Evolutionary conservation across 2,329 filamentous ascomycete species (phyloP), one percentile per base, ranked within the genome.

Genomic region (Beauveria caledonica): DNA sequence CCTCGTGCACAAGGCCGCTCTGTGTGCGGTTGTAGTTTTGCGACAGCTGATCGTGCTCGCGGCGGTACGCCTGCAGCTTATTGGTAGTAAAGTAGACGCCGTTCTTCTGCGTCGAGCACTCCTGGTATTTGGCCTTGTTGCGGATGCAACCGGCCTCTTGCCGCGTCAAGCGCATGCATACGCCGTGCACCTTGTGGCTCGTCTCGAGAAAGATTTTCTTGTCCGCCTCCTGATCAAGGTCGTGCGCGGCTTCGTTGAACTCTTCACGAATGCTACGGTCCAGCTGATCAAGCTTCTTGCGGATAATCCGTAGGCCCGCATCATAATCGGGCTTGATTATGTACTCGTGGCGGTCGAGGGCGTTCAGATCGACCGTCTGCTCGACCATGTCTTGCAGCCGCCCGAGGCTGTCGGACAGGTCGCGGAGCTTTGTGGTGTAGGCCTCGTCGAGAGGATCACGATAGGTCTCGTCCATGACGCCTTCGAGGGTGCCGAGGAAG

Each of bases 321-420:
- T 99, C 94, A 65, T 97, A 99, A 70, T 99, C 94, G 1, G 95
- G 90, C 75, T 97, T 99, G 81, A 99, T 99, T 68, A 97, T 93
- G 75, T 95, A 99, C 71, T 99, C 94, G 70, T 99, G 94, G 66
- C 94, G 92, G 68, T 99, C 93, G 11, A 99, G 83, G 3, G 94
- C 94, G 61, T 96, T 90, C 0, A 99, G 83, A 69, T 99, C 94
- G 15, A 99, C 92, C 0, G 95, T 99, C 1, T 94, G 96, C 77
- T 99, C 94, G 0, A 99, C 94, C 91, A 99, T 97, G 71, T 99
- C 94, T 69, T 93, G 90, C 11, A 99, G 79, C 70, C 92, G 96
- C 27, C 83, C 86, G 55, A 99, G 81, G 68, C 86, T 90, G 68
- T 91, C 86, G 6, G 87, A 89, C 62, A 90, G 84, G 62, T 89